These are phyloP conservation scores for Sporisorium scitamineum DNA, from an alignment of 1,284 basidiomycete species.

Conservation along the genomic window DNA sequence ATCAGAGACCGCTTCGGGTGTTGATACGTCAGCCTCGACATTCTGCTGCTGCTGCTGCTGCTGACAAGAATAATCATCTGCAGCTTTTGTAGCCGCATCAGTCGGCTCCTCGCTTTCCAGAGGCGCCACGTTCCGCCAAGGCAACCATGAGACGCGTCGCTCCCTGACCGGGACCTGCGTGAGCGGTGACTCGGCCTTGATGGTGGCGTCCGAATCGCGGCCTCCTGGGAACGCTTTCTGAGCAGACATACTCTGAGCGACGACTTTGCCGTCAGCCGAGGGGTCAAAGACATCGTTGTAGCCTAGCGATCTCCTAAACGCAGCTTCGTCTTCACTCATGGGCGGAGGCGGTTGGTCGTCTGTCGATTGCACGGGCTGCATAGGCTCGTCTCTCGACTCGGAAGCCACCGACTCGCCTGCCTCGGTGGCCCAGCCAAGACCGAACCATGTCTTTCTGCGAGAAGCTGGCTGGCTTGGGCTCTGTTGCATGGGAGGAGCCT, in stretches of 20 bases:
- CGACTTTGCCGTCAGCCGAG: not conserved
- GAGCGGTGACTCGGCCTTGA: conserved; percentile 9
- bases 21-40: not conserved
- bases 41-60: conserved; percentile 1
- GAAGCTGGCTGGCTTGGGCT: conserved; percentile 20
- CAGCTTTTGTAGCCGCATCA: not conserved
- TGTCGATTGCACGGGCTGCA: not conserved
- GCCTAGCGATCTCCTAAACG: conserved; percentile 44
- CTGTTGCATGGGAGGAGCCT: conserved; percentile 2
- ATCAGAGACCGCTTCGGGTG: not conserved
- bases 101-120: not conserved
- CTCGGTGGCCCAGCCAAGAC: conserved; percentile 26
- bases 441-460: conserved; percentile 46
- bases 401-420: not conserved
- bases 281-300: conserved; percentile 17
- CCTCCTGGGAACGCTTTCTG: conserved; percentile 17
- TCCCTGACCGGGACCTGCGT: conserved; percentile 12
- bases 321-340: conserved; percentile 53
- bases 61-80: not conserved
- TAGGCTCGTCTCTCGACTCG: not conserved
- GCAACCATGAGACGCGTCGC: conserved; percentile 38
- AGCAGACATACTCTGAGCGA: no score
- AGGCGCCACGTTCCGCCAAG: conserved; percentile 38
- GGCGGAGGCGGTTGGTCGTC: conserved; percentile 37
- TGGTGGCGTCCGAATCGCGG: conserved; percentile 28